phyloP scores from a whole-genome alignment of 768 basidiomycete genomes.

The Hysterangium stoloniferum region DNA sequence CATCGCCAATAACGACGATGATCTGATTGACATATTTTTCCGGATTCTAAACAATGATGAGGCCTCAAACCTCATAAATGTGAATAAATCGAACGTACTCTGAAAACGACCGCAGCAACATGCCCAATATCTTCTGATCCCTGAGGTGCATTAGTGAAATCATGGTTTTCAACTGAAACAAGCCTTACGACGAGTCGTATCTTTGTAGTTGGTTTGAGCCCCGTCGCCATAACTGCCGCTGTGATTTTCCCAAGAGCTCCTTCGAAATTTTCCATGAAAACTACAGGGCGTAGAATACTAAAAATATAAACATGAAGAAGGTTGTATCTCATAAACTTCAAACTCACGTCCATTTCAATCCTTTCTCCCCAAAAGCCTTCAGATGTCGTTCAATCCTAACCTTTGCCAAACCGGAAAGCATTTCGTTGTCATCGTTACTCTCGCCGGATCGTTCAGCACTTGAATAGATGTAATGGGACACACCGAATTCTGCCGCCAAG shows the following conservation, averaged over 20 bases:
- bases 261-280: background rate
- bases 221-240: background rate
- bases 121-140: background rate
- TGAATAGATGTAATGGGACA: slow-evolving; percentile 30
- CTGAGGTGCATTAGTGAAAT: background rate
- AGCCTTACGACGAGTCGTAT: background rate
- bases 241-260: background rate
- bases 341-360: slow-evolving; percentile 30
- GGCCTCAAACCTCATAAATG: background rate
- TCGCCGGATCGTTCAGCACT: slow-evolving; percentile 31
- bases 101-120: background rate
- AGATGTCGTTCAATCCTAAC: slow-evolving; percentile 31
- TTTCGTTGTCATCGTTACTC: slow-evolving; percentile 24
- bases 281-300: background rate
- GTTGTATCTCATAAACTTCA: background rate
- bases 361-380: slow-evolving; percentile 23
- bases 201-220: background rate
- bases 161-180: background rate
- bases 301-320: too few relatives aligned
- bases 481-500: slow-evolving; percentile 30
- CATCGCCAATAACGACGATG: background rate
- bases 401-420: slow-evolving; percentile 27
- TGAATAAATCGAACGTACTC: background rate
- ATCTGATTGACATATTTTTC: background rate
- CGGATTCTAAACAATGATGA: background rate